These are phyloP conservation scores for Moesziomyces parantarcticus DNA, from an alignment of 1,284 basidiomycete species.

Conservation along the genomic window DNA sequence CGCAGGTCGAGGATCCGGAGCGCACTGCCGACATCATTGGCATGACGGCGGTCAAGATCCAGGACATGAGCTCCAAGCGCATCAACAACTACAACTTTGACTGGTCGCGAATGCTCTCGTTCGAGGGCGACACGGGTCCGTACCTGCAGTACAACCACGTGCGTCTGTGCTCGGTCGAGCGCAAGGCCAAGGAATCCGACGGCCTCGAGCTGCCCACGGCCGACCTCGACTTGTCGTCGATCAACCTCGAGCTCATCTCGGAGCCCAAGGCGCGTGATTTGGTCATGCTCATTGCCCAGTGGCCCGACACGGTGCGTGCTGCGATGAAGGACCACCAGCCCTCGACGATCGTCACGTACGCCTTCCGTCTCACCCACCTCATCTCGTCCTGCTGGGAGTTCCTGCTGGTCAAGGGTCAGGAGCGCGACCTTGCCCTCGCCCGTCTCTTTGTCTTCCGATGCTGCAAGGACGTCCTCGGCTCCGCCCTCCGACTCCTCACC, in stretches of 20 bases:
- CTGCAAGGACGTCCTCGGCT: slow-evolving; percentile 86
- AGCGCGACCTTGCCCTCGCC: slow-evolving; percentile 79
- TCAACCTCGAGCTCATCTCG: slow-evolving; percentile 77
- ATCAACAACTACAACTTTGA: slow-evolving; percentile 97
- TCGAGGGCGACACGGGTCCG: slow-evolving; percentile 92
- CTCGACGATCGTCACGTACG: slow-evolving; percentile 83
- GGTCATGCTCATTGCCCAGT: slow-evolving; percentile 83
- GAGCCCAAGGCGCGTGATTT: slow-evolving; percentile 84
- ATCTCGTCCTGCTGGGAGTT: slow-evolving; percentile 90
- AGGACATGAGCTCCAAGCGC: slow-evolving; percentile 96
- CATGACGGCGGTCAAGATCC: slow-evolving; percentile 96
- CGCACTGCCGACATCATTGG: slow-evolving; percentile 85
- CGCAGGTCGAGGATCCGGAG: slow-evolving; percentile 87
- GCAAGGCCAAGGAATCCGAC: slow-evolving; percentile 83
- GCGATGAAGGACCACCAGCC: slow-evolving; percentile 89
- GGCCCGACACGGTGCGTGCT: slow-evolving; percentile 88
- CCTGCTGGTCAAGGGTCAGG: slow-evolving; percentile 82
- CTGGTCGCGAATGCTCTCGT: slow-evolving; percentile 93
- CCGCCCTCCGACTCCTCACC: slow-evolving; percentile 87
- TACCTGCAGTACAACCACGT: slow-evolving; percentile 84
- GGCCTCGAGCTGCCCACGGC: slow-evolving; percentile 77
- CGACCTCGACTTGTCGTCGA: slow-evolving; percentile 74
- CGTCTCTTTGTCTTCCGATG: slow-evolving; percentile 89
- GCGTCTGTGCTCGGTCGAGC: slow-evolving; percentile 88
- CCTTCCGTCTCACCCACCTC: slow-evolving; percentile 80